Base-by-base conservation (phyloP, 2,329 filamentous ascomycete species). In the Orbilia brochopaga region DNA sequence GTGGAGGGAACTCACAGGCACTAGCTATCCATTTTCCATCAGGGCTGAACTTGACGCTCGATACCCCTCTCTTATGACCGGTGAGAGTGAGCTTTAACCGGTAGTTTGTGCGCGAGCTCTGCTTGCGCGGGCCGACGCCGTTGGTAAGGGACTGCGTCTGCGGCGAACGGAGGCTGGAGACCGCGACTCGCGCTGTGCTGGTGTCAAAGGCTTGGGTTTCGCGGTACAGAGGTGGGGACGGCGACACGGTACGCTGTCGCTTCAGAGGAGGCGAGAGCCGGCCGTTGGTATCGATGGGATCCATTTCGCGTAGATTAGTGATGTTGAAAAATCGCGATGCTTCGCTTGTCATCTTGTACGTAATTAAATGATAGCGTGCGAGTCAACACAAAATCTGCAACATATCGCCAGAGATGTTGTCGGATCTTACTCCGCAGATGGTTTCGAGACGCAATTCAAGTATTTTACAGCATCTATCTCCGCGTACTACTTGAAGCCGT, bases 11-110 rank as follows among this genome's bases (percentile, higher is more conserved):
- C 82, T 76, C 80, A 85, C 84, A 96, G 58, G 89, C 90, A 74
- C 90, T 94, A 19, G 94, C 94, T 75, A 99, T 90, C 87, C 90
- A 94, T 32, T 86, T 85, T 3, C 92, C 91, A 80, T 97, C 89
- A 0, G 93, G 94, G 1, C 92, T 97, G 80, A 97, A 95, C 76
- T 90, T 90, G 54, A 96, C 91, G 60, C 91, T 88, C 1, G 92
- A 90, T 0, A 97, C 86, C 21, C 90, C 88, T 70, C 88, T 87
- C 55, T 85, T 84, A 81, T 97, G 93, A 1, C 92, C 92, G 72
- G 84, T 85, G 19, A 97, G 84, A 19, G 89, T 84, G 74, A 92
- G 85, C 59, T 87, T 86, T 35, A 87, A 85, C 46, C 82, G 84
- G 81, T 92, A 96, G 78, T 88, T 83, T 15, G 92, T 84, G 13